These are phyloP conservation scores for Leptographium wingfieldii DNA, from an alignment of 2,329 filamentous ascomycete genomes.

Conservation along the genomic window DNA sequence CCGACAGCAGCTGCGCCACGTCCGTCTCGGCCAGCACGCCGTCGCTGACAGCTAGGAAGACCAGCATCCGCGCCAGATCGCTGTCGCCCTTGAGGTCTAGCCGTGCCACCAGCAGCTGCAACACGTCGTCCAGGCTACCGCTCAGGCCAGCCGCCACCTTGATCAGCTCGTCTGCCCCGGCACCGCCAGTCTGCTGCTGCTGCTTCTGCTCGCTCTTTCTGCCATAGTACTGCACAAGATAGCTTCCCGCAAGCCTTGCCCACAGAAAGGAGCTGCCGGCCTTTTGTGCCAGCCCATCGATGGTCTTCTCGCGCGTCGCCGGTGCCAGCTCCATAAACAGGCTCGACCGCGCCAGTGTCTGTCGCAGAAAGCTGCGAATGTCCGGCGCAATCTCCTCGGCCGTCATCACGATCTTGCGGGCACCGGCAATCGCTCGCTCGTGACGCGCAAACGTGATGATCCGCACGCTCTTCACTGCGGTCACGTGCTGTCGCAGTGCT, in stretches of 20 bases:
- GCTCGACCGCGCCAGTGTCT: slow-evolving; percentile 13
- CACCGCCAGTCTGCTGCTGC: no score
- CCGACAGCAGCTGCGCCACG: not conserved
- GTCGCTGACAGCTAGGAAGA: slow-evolving; percentile 22
- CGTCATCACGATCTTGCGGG: slow-evolving; percentile 20
- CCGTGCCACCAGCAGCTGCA: slow-evolving; percentile 16
- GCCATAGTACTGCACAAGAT: slow-evolving; percentile 16
- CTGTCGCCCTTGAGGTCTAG: slow-evolving; percentile 16
- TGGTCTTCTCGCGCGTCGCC: slow-evolving; percentile 14
- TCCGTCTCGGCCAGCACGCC: slow-evolving; percentile 17
- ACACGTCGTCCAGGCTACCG: slow-evolving; percentile 14
- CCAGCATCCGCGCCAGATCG: slow-evolving; percentile 17
- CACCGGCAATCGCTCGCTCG: slow-evolving; percentile 19
- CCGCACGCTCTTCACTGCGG: slow-evolving; percentile 16
- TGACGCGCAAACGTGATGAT: slow-evolving; percentile 24
- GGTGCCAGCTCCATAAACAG: slow-evolving; percentile 13
- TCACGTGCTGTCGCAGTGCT: slow-evolving; percentile 18
- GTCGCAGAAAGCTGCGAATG: slow-evolving; percentile 19
- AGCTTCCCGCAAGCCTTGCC: slow-evolving; percentile 20
- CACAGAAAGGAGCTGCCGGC: slow-evolving; percentile 25
- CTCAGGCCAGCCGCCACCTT: slow-evolving; percentile 15
- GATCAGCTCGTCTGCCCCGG: slow-evolving; percentile 7
- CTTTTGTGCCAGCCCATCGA: slow-evolving; percentile 19
- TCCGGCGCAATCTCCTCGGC: slow-evolving; percentile 21
- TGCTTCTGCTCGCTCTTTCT: not conserved